phyloP scores from a whole-genome alignment of 305 asterid species.

The Rubia tinctorum region DNA sequence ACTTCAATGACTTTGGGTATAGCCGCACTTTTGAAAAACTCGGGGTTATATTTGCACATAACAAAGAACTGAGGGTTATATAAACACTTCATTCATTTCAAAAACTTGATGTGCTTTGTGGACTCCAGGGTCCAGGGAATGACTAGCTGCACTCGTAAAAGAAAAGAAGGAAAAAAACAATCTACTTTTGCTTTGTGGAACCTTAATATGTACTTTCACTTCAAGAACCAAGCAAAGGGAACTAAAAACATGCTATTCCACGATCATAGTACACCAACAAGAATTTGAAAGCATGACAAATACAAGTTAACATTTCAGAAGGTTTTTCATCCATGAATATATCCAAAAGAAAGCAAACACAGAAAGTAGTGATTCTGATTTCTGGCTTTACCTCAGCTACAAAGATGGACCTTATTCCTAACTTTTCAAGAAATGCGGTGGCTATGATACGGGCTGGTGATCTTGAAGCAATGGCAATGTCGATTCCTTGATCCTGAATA shows the following conservation, averaged over 20 bases:
- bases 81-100: too few relatives aligned
- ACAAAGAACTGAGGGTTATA: too few relatives aligned
- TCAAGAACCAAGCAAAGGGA: neutral
- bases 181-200: neutral
- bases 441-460: conserved; percentile 79
- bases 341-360: conserved; percentile 1
- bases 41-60: too few relatives aligned
- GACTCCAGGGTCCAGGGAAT: neutral
- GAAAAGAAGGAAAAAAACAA: neutral
- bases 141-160: neutral
- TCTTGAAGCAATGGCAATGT: conserved; percentile 78
- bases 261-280: neutral
- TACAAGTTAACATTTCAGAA: neutral
- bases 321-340: neutral
- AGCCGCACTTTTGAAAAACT: too few relatives aligned
- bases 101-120: neutral
- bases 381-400: conserved; percentile 54
- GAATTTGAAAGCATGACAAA: neutral
- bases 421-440: conserved; percentile 48
- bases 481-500: conserved; percentile 64
- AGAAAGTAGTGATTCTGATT: neutral
- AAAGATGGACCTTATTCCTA: conserved; percentile 61
- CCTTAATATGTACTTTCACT: neutral
- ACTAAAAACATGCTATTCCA: neutral
- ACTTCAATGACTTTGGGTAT: too few relatives aligned